Evolutionary conservation across 106 monocot species (phyloP).

Genomic region (Dendrobium officinale): DNA sequence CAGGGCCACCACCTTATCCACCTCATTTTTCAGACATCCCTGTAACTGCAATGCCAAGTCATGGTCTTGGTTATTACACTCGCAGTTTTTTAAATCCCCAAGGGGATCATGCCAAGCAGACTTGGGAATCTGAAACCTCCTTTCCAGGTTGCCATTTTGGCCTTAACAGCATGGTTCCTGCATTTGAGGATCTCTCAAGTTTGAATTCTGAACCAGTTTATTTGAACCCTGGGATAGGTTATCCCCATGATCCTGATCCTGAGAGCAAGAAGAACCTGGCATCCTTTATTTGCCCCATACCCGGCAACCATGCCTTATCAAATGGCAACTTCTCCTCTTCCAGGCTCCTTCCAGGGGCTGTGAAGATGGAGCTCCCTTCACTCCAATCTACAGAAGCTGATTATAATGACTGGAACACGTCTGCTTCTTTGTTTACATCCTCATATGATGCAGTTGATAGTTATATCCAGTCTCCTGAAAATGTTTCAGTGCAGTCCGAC

Average conservation of each 20-base stretch:
- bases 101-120: conserved; percentile 9
- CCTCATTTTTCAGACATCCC: conserved; percentile 19
- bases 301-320: conserved; percentile 27
- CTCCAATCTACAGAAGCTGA: conserved; percentile 42
- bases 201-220: conserved; percentile 1
- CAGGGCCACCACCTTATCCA: not conserved
- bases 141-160: conserved; percentile 13
- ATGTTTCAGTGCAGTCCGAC: not conserved
- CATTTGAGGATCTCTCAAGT: conserved; percentile 9
- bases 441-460: not conserved
- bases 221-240: conserved; percentile 10
- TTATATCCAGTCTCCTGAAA: conserved; percentile 15
- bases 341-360: conserved; percentile 14
- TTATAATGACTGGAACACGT: not conserved
- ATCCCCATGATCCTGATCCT: conserved; percentile 31
- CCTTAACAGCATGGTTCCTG: conserved; percentile 7
- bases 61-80: conserved; percentile 22
- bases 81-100: conserved; percentile 15
- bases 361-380: conserved; percentile 82
- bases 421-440: not conserved
- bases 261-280: conserved; percentile 11
- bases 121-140: conserved; percentile 18
- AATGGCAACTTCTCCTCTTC: conserved; percentile 51
- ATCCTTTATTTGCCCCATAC: conserved; percentile 6
- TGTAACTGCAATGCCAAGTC: conserved; percentile 4